Base-by-base conservation (phyloP, 257 asterid genomes). In the Asclepias syriaca region DNA sequence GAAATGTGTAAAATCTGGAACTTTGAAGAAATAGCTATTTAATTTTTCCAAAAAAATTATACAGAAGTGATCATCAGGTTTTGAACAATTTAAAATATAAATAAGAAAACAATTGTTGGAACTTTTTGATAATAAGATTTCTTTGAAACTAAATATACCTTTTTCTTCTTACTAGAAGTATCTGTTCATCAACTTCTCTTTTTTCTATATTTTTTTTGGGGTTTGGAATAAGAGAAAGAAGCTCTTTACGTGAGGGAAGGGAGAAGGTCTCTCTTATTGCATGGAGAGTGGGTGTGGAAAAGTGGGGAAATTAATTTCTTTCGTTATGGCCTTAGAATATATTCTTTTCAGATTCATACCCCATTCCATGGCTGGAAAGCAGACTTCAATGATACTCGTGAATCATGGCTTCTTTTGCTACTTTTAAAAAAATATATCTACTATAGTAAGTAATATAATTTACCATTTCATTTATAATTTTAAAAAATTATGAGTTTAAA, bases 281-380 rank as follows among this genome's bases (percentile, higher is more conserved):
- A 59, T 27, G 43, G 45, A 40, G n/a, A 58, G 15, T 3, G 50
- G 18, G 53, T 11, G 18, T 50, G 21, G 4, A 49, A 49, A 60
- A 60, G 43, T 43, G 45, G 66, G 66, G 40, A 24, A 58, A 2
- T 57, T 3, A 10, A 13, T 59, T 59, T 59, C 4, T 59, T 29
- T 27, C n/a, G 29, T 24, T 34, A 1, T 27, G 48, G 22, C 67
- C 43, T 37, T 16, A 64, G 68, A 64, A 64, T 64, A 64, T 64
- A 64, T 64, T 64, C 68, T 34, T 37, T 64, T 64, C 68, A 64
- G 19, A 37, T 2, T 34, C 50, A 37, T 16, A 37, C 68, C 68
- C 68, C 68, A 64, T 34, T 37, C 13, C 68, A 3, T 37, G 27
- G 50, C 68, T 64, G 68, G 68, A 64, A 64, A 64, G 68, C 8